Evolutionary conservation across 306 rosid genomes (phyloP).

Genomic region (Pyrus bretschneideri): DNA sequence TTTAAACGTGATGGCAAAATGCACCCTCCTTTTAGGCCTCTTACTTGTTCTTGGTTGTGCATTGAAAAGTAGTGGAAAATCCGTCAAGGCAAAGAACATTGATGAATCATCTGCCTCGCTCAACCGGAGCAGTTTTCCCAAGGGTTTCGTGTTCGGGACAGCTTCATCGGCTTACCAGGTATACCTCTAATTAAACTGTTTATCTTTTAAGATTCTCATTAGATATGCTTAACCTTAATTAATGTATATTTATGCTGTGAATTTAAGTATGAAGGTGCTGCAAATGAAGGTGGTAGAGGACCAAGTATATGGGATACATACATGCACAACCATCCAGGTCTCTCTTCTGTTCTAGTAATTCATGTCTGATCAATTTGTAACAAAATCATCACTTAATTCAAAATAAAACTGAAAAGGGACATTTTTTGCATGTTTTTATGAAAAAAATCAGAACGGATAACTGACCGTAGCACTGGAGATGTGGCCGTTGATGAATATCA

Average conservation of each 20-base stretch:
- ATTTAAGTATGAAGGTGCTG: constrained; percentile 12
- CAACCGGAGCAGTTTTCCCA: constrained; percentile 39
- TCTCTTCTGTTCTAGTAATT: not conserved
- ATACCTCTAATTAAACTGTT: not conserved
- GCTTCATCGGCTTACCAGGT: constrained; percentile 15
- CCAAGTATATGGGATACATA: constrained; percentile 11
- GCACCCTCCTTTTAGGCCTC: not conserved
- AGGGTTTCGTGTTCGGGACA: constrained; percentile 3
- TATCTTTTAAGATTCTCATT: not conserved
- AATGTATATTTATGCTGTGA: not conserved
- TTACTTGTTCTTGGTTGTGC: not conserved
- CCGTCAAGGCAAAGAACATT: not conserved
- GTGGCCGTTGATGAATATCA: constrained; percentile 9
- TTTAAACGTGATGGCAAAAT: not conserved
- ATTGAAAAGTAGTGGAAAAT: not conserved
- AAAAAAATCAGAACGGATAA: not conserved
- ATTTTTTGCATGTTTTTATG: not conserved
- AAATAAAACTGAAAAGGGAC: not conserved
- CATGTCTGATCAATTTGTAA: not conserved
- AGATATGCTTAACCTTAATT: not conserved
- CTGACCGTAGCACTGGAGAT: constrained; percentile 8
- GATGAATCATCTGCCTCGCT: not conserved
- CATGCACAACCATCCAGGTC: constrained; percentile 8
- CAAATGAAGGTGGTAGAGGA: constrained; percentile 2
- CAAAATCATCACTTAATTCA: not conserved